These are phyloP conservation scores for Stemphylium lycopersici DNA, from an alignment of 2,329 filamentous ascomycete genomes.

Conservation along the genomic window DNA sequence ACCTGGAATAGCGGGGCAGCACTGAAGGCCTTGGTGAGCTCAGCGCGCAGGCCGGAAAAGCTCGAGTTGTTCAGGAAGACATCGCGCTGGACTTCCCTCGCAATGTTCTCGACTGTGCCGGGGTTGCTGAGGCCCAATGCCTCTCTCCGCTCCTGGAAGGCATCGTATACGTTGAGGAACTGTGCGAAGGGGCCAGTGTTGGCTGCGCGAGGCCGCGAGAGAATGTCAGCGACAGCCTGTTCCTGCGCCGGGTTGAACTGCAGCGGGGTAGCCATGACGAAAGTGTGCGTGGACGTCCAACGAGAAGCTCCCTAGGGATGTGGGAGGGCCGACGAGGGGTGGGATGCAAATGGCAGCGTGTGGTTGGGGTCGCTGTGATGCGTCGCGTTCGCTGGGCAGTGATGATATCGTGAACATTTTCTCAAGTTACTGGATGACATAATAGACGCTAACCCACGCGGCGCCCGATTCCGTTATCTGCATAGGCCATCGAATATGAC, in stretches of 20 bases:
- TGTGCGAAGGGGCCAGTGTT: conserved; percentile 75
- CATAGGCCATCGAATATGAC: neutral
- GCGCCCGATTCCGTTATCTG: conserved; percentile 19
- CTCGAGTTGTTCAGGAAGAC: conserved; percentile 95
- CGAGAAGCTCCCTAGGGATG: conserved; percentile 10
- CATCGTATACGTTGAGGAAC: conserved; percentile 77
- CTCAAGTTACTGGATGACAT: conserved; percentile 36
- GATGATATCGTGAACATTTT: conserved; percentile 39
- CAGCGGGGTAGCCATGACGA: conserved; percentile 37
- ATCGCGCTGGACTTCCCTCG: conserved; percentile 93
- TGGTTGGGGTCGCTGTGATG: conserved; percentile 17
- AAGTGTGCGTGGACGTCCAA: conserved; percentile 8
- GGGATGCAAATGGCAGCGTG: conserved; percentile 27
- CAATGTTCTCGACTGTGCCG: conserved; percentile 86
- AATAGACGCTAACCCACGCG: conserved; percentile 25
- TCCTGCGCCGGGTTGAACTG: conserved; percentile 43
- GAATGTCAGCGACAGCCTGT: conserved; percentile 60
- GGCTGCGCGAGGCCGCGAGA: conserved; percentile 59
- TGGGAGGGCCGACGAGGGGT: conserved; percentile 18
- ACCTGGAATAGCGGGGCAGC: conserved; percentile 94
- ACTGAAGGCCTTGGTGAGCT: conserved; percentile 96
- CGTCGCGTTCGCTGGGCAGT: conserved; percentile 25
- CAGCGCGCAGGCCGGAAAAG: conserved; percentile 94
- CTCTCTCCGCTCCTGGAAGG: conserved; percentile 84
- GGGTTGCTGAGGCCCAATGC: conserved; percentile 90